Base-by-base conservation (phyloP, 108 stramenopile species). In the Cyclotella baltica region DNA sequence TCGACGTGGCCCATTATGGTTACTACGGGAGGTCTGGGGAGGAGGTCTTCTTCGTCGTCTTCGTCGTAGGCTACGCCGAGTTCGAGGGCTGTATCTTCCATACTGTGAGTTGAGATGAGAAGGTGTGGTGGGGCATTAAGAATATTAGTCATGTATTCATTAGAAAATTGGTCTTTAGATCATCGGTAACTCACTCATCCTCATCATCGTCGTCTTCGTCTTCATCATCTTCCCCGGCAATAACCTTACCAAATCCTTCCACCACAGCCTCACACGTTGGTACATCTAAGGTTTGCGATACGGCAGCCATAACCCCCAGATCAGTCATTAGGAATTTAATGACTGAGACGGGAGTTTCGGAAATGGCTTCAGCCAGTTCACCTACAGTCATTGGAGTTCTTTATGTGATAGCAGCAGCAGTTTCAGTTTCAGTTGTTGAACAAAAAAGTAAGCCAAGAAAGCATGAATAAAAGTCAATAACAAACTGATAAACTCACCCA, bases 1-100 rank as follows among this genome's bases (percentile, higher is more conserved):
- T 99, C 99, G 48, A 99, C 99, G 88, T 99, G 99, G 35, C 99
- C 99, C 98, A 99, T 99, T 63, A 99, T 96, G 28, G 97, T 96
- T 8, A 99, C 98, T 27, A 99, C 98, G 38, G 99, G 98, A 18
- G 98, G 85, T 22, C 98, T 83, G 19, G 90, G 81, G 31, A 85
- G 46, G 73, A 98, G 83, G 56, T 78, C 69, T n/a, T 81, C 82
- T 16, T 75, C 75, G 59, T 94, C 92, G 58, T 96, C 96, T 53
- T 93, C 91, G 40, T 90, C 89, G 22, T 76, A 53, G 15, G 80
- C 95, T 34, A 86, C 80, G 16, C 91, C 94, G 53, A 84, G 67
- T n/a, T 59, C 83, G 34, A 93, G 77, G 31, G 88, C 92, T 38
- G 89, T 85, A 18, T 93, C 92, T 50, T 84, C 86, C 50, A 67